Base-by-base conservation (phyloP, 768 basidiomycete species). In the Boletus sp. region DNA sequence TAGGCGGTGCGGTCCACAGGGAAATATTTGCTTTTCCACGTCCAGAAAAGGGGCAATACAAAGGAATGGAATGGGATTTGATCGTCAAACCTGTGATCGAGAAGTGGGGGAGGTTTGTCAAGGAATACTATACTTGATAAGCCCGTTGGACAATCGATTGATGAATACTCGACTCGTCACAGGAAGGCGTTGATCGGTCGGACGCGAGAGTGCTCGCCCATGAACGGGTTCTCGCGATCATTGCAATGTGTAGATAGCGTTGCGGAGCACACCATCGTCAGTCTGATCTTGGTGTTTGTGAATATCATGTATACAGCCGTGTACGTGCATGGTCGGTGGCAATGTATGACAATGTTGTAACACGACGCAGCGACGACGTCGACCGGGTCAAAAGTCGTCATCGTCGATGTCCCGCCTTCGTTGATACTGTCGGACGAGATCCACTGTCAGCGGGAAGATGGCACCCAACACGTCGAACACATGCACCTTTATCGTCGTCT, bases 21-120 rank as follows among this genome's bases (percentile, higher is more conserved):
- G 92, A 94, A 66, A 90, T 94, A 17, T 94, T 94, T 67, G 74
- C 86, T 39, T 90, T 94, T 64, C 72, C 73, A 42, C 80, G 84
- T 44, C 78, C 83, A 50, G 73, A 67, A 39, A 70, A 66, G 9
- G 89, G 88, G 0, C 68, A 55, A 33, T 80, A 84, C 63, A 77
- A 80, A 57, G 85, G 83, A 7, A 82, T 76, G 59, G 92, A 92
- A 70, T 92, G 87, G 86, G 86, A 90, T 52, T 58, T 71, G 12
- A 77, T 92, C 32, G 87, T 93, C 39, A 83, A 82, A 60, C 88
- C 88, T 41, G 83, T 92, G 6, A 82, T 93, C 50, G 83, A 89
- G 67, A 83, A 83, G 50, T 93, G 91, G 91, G 91, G 87, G 2
- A 75, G 58, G 29, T 93, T 89, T 57, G 76, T 82, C n/a, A 56